Conservation (phyloP, 371 early-diverging fungal species). For the Zychaea mexicana region DNA sequence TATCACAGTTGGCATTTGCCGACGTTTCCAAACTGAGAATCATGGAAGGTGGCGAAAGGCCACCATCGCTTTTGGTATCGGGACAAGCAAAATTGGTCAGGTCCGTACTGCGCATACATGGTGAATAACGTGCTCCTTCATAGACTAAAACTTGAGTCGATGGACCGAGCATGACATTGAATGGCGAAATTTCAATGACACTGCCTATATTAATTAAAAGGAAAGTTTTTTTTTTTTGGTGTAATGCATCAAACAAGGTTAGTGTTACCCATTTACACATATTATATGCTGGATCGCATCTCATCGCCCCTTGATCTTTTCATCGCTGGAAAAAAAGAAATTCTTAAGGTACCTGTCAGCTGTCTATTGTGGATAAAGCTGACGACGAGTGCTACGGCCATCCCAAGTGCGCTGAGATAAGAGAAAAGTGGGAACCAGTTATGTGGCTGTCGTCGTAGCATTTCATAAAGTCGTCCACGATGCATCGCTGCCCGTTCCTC, state of each 20-base stretch:
- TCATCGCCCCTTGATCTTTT: too few species aligned
- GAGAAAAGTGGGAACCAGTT: conserved; percentile 13
- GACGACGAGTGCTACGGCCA: neutral
- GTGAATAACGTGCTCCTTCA: conserved; percentile 56
- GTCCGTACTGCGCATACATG: conserved; percentile 54
- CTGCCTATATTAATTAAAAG: conserved; percentile 5
- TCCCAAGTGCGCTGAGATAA: conserved; percentile 9
- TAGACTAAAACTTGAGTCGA: conserved; percentile 46
- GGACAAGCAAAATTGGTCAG: conserved; percentile 20
- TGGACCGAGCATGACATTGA: conserved; percentile 63
- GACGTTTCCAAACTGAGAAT: neutral
- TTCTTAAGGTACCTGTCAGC: neutral
- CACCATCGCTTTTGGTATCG: neutral
- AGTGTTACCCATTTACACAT: neutral
- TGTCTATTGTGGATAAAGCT: conserved; percentile 6
- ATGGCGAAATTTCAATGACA: conserved; percentile 42
- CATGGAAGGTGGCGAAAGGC: conserved; percentile 2
- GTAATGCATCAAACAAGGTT: neutral
- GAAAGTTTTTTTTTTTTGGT: too few species aligned
- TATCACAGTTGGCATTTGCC: conserved; percentile 25
- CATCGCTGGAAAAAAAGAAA: neutral
- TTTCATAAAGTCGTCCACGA: neutral
- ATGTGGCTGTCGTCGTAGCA: neutral
- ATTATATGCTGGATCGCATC: neutral
- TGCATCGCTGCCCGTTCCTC: neutral